A percentile compares a stretch with the other conserved stretches of the same genome.
Evolutionary conservation across 345 rosid genomes (phyloP).

Genomic region (Salix purpurea): DNA sequence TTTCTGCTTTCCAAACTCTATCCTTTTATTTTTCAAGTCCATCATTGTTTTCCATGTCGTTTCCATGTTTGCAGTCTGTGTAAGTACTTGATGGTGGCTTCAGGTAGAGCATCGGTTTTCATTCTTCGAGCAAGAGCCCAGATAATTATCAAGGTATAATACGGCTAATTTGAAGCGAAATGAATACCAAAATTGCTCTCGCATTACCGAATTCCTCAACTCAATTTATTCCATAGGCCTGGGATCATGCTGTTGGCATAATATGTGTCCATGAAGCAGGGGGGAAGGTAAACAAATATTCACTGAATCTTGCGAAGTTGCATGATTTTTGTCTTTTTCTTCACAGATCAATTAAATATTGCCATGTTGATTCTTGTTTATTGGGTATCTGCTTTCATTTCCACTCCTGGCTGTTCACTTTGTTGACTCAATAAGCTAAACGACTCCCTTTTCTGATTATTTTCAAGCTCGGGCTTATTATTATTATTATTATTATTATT

Average conservation of each 20-base stretch:
- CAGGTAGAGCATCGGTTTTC: constrained; percentile 63
- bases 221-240: constrained; percentile 42
- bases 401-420: neutral
- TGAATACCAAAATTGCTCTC: neutral
- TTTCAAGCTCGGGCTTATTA: neutral
- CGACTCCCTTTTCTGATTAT: neutral
- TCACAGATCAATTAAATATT: no score
- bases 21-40: neutral
- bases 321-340: neutral
- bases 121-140: constrained; percentile 34
- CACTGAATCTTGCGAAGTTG: neutral
- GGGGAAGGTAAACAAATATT: constrained; percentile 58
- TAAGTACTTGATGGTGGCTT: constrained; percentile 74
- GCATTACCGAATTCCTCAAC: constrained; percentile 5
- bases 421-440: neutral
- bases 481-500: neutral
- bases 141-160: constrained; percentile 45
- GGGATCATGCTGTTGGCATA: constrained; percentile 97
- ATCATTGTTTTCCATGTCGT: neutral
- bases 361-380: neutral
- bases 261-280: constrained; percentile 88
- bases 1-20: neutral
- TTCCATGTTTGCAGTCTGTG: constrained; percentile 49
- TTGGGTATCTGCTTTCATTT: neutral
- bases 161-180: neutral